phyloP scores from a whole-genome alignment of 2,329 filamentous ascomycete genomes.

The Botryosphaeria agaves region DNA sequence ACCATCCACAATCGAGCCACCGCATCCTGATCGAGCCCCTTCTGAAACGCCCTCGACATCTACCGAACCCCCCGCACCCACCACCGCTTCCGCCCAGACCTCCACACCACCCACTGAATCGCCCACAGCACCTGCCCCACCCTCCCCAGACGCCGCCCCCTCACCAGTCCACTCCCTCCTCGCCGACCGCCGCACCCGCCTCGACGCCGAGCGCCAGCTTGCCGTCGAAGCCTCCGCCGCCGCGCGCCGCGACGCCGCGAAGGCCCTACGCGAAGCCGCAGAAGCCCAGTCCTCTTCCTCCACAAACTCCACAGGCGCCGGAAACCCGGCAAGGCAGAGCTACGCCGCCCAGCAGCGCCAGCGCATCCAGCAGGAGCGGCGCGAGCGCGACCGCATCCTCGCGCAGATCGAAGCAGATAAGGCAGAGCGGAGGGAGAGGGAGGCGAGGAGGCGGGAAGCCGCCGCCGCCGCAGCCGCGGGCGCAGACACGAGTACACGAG shows the following conservation, averaged over 20 bases:
- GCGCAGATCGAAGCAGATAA: slow-evolving; percentile 65
- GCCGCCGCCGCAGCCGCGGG: slow-evolving; percentile 16
- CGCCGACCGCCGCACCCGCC: slow-evolving; percentile 32
- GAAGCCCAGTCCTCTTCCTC: slow-evolving; percentile 18
- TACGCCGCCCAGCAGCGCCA: slow-evolving; percentile 39
- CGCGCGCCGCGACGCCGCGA: slow-evolving; percentile 16
- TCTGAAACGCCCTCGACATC: not conserved
- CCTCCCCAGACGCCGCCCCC: not conserved
- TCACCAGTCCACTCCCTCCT: slow-evolving; percentile 26
- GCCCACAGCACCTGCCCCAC: not conserved
- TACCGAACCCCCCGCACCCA: too few species aligned
- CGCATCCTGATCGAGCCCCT: too few species aligned
- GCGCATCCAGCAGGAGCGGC: slow-evolving; percentile 45
- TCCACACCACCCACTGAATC: slow-evolving; percentile 1
- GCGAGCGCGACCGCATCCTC: slow-evolving; percentile 55
- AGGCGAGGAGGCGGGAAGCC: slow-evolving; percentile 29
- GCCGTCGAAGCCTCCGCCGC: slow-evolving; percentile 33
- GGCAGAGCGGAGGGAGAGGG: slow-evolving; percentile 42
- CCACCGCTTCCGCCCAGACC: too few species aligned
- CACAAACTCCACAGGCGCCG: too few species aligned
- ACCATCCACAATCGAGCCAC: not conserved
- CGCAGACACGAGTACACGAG: slow-evolving; percentile 12
- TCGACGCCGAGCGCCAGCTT: slow-evolving; percentile 24
- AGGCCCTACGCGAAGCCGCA: slow-evolving; percentile 20
- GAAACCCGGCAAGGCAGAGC: slow-evolving; percentile 17